Evolutionary conservation across 495 filamentous ascomycete genomes (phyloP), one percentile per base, ranked within the genome.

Genomic region (Aspergillus kassunensis): DNA sequence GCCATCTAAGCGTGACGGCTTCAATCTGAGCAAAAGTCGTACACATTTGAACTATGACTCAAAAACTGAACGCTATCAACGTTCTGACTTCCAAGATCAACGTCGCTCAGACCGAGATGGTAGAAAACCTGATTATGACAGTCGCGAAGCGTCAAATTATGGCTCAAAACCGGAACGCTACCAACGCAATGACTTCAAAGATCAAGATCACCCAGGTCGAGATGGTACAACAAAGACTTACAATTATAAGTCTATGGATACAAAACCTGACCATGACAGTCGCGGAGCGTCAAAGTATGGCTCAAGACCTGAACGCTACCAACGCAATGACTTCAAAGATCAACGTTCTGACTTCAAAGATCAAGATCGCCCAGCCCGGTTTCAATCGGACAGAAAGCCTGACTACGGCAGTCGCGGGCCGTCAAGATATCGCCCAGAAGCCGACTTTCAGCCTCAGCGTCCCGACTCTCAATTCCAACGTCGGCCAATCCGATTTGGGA

Each of bases 51-150:
- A 10, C 4, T 20, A 45, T 20, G 16, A 20, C 13, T 30, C 27
- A 33, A 20, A 16, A 27, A 29, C 49, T 27, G 24, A 27, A 27
- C 24, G 4, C 4, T 4, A 27, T 9, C 24, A 27, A 9, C 24
- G 24, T 27, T 27, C 24, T 36, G 44, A 41, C 35, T 24, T 31
- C 4, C 23, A 51, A 27, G n/a, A 37, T 11, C 29, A 49, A 13
- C 45, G 25, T 27, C 41, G 33, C 12, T n/a, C 40, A 40, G 23
- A 24, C 33, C 46, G 43, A 25, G 15, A 4, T 24, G 52, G 66
- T 15, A 53, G 45, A 33, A 53, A 55, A 16, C 71, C 73, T 34
- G 70, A 74, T 27, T 27, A 27, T 9, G 9, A 27, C 24, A 27
- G 24, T 27, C 24, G 24, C 24, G 24, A 4, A 27, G 4, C 24